Percentiles rank a stretch among this genome's conserved stretches.
These are phyloP conservation scores for Trichoderma arundinaceum DNA, from an alignment of 2,329 filamentous ascomycete species.

Conservation along the genomic window DNA sequence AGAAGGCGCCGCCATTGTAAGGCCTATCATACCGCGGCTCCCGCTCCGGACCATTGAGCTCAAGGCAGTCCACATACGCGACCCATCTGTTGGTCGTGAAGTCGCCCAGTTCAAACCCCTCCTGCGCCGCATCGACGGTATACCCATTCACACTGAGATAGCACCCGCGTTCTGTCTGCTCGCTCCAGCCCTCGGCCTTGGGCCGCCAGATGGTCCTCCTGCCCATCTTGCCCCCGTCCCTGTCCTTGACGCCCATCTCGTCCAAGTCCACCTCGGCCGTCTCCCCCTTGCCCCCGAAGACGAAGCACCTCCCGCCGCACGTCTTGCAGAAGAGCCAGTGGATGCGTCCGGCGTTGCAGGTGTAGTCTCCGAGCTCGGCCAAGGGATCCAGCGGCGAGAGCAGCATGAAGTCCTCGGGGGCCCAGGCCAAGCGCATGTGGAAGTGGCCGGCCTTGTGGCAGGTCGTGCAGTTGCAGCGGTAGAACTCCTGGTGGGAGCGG, in stretches of 20 bases:
- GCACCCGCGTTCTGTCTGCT: not conserved
- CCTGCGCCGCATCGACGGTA: constrained; percentile 13
- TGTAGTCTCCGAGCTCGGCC: constrained; percentile 19
- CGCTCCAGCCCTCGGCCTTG: constrained; percentile 19
- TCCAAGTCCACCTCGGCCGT: constrained; percentile 18
- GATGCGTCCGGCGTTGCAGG: not conserved
- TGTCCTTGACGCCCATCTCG: constrained; percentile 13
- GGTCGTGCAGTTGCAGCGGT: constrained; percentile 18
- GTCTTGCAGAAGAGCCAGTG: constrained; percentile 17
- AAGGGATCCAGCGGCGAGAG: constrained; percentile 17
- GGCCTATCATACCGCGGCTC: constrained; percentile 20
- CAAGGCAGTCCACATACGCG: constrained; percentile 16
- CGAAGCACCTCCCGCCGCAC: constrained; percentile 15
- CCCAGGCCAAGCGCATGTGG: constrained; percentile 11
- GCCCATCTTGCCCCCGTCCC: constrained; percentile 5
- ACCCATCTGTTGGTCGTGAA: constrained; percentile 16
- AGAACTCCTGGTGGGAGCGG: constrained; percentile 18
- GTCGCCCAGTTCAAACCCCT: constrained; percentile 9
- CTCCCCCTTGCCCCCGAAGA: constrained; percentile 12
- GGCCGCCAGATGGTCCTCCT: constrained; percentile 15
- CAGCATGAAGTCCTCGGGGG: constrained; percentile 15
- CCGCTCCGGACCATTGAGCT: constrained; percentile 11
- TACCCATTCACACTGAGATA: constrained; percentile 21
- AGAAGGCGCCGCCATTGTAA: constrained; percentile 4
- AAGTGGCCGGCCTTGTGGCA: constrained; percentile 23